Percentiles rank a stretch among this genome's conserved stretches.
Conservation (phyloP, 1,139 yeast genomes). For the Pichia terricola region DNA sequence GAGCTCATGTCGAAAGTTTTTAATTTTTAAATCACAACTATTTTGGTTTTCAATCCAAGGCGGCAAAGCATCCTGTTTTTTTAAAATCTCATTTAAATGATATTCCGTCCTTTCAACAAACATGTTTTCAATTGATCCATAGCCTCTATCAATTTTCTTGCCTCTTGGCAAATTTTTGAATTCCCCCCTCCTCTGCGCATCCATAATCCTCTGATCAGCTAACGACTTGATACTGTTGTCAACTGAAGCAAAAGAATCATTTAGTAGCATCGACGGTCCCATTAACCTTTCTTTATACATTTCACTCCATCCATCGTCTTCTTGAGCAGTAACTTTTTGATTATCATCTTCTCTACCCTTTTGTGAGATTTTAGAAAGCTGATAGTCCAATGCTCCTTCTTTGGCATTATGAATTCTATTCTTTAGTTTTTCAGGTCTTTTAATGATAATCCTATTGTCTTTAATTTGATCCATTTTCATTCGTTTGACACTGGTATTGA, state of each 20-base stretch:
- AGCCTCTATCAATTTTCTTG: conserved; percentile 40
- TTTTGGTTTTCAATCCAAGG: conserved; percentile 86
- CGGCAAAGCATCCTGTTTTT: conserved; percentile 69
- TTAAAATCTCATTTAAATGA: conserved; percentile 63
- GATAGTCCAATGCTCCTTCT: conserved; percentile 60
- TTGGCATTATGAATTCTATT: conserved; percentile 49
- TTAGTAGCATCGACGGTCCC: conserved; percentile 46
- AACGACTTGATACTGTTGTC: conserved; percentile 49
- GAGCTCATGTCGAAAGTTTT: conserved; percentile 35
- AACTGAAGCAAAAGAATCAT: conserved; percentile 36
- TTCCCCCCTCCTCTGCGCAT: conserved; percentile 61
- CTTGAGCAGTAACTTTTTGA: conserved; percentile 4
- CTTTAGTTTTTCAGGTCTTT: conserved; percentile 24
- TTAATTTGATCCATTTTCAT: conserved; percentile 17
- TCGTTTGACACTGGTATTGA: conserved; percentile 51
- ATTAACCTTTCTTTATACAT: conserved; percentile 53
- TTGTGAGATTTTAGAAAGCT: conserved; percentile 30
- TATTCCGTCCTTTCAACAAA: conserved; percentile 52
- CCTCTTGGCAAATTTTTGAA: conserved; percentile 59
- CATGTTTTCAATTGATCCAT: conserved; percentile 26
- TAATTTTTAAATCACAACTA: conserved; percentile 39
- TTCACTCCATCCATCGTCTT: conserved; percentile 49
- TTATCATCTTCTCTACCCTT: neutral
- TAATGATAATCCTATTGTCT: conserved; percentile 18
- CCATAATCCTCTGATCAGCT: conserved; percentile 70